A percentile compares a stretch with the other conserved stretches of the same genome.
These are phyloP conservation scores for Euphorbia tirucalli DNA, from an alignment of 345 rosid species.

Conservation along the genomic window DNA sequence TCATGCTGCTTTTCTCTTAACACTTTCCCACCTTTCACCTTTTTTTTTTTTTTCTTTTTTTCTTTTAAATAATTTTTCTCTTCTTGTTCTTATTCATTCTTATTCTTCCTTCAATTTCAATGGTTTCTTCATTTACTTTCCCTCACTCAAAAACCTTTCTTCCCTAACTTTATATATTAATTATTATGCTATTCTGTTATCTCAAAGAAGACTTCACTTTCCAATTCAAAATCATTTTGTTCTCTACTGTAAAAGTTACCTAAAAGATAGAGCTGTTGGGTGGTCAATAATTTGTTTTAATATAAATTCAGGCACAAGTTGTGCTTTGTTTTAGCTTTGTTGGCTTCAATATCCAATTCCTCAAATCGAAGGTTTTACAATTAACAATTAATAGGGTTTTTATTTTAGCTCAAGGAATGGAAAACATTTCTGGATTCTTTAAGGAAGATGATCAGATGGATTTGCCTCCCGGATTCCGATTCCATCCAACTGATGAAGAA, in stretches of 20 bases:
- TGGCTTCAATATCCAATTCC: background rate
- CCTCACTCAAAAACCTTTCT: conserved; percentile 27
- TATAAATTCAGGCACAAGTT: background rate
- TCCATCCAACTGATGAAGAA: conserved; percentile 96
- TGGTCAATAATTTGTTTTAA: conserved; percentile 13
- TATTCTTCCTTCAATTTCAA: conserved; percentile 20
- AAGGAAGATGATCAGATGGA: conserved; percentile 69
- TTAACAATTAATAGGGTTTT: conserved; percentile 25
- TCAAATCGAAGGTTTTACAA: background rate
- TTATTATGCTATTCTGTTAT: conserved; percentile 20
- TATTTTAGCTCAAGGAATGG: conserved; percentile 33
- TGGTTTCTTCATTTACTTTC: conserved; percentile 32
- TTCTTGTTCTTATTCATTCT: no score
- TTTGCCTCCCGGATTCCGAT: conserved; percentile 89
- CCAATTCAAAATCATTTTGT: no score
- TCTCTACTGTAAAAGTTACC: conserved; percentile 11
- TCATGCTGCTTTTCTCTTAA: conserved; percentile 12
- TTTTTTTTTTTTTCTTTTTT: conserved; percentile 23
- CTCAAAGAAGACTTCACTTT: conserved; percentile 8
- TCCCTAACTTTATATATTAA: background rate
- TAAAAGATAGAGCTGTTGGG: no score
- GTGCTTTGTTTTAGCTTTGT: background rate
- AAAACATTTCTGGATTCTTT: conserved; percentile 32
- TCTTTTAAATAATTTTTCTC: no score
- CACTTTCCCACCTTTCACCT: conserved; percentile 34